Evolutionary conservation across 2,329 filamentous ascomycete species (phyloP), one percentile per base, ranked within the genome.

Genomic region (Dactylellina haptotyla): DNA sequence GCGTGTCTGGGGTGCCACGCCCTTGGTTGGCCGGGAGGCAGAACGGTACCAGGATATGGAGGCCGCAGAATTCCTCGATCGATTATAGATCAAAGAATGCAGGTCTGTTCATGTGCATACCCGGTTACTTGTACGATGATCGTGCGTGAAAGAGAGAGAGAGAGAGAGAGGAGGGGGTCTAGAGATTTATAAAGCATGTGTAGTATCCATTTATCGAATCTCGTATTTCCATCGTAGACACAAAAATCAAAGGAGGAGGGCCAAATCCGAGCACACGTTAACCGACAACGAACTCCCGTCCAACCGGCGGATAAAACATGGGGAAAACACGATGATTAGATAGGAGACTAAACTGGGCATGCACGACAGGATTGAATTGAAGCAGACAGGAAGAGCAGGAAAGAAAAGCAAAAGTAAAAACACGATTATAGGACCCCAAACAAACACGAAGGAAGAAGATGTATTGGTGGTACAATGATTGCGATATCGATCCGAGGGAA

Each of bases 381-480:
- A 34, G 6, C 32, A 34, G 32, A 34, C 32, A 34, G 32, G 14
- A 34, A 6, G 32, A 34, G 6, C 6, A 34, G 14, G 32, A 28
- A 50, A 37, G 28, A 56, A 56, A 14, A n/a, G n/a, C n/a, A 14
- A 20, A 12, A 28, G 48, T 16, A 37, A 16, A 14, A 34, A 34
- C 32, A 6, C 6, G 32, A 34, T 34, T n/a, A n/a, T n/a, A n/a
- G n/a, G n/a, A n/a, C n/a, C n/a, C n/a, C 41, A 23, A 20, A 50
- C 50, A 23, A 46, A 34, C 46, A 54, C 14, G 58, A 25, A 51
- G 20, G 16, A 59, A n/a, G 53, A 61, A 61, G 51, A 71, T 63
- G 45, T n/a, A n/a, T n/a, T 71, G 66, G 66, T 71, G 53, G 50
- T 71, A 71, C 66, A 71, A 41, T 50, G 23, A 20, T 63, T 63